A percentile compares a stretch with the other conserved stretches of the same genome.
These are phyloP conservation scores for Alternaria brassicicola DNA, from an alignment of 2,329 filamentous ascomycete genomes.

Conservation along the genomic window DNA sequence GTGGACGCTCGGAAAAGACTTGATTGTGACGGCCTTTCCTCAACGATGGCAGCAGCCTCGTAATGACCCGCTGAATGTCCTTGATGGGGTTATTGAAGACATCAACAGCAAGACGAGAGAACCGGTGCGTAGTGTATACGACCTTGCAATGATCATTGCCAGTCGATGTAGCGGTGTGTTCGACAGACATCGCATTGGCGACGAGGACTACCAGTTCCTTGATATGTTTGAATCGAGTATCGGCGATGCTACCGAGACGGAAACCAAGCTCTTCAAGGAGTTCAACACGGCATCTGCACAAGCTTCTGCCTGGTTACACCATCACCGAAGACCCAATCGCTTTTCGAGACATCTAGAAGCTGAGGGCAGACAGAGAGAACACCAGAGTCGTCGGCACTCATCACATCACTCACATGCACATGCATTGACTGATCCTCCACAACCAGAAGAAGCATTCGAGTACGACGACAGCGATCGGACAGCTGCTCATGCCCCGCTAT, in stretches of 20 bases:
- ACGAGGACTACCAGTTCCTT: conserved; percentile 67
- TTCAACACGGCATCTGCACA: conserved; percentile 66
- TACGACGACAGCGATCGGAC: conserved; percentile 35
- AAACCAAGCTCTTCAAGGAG: conserved; percentile 64
- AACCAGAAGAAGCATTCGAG: conserved; percentile 40
- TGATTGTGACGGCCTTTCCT: conserved; percentile 66
- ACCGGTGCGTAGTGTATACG: conserved; percentile 65
- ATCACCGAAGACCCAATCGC: conserved; percentile 53
- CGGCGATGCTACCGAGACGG: conserved; percentile 55
- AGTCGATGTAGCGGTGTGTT: conserved; percentile 66
- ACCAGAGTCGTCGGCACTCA: conserved; percentile 34
- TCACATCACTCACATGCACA: conserved; percentile 40
- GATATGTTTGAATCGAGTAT: conserved; percentile 72
- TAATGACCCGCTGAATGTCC: conserved; percentile 67
- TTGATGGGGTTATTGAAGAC: conserved; percentile 68
- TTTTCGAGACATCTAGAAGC: conserved; percentile 47
- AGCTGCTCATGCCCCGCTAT: conserved; percentile 46
- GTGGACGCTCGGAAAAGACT: conserved; percentile 64
- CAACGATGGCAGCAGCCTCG: conserved; percentile 65
- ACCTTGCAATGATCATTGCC: conserved; percentile 67
- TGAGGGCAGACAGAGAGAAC: conserved; percentile 41
- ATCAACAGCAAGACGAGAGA: conserved; percentile 68
- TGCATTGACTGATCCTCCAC: conserved; percentile 29
- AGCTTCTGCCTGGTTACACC: conserved; percentile 61
- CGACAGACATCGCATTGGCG: conserved; percentile 62